Percentiles rank a stretch among this genome's conserved stretches.
Conservation (phyloP, 1,139 yeast genomes). For the Hansenula sp. region DNA sequence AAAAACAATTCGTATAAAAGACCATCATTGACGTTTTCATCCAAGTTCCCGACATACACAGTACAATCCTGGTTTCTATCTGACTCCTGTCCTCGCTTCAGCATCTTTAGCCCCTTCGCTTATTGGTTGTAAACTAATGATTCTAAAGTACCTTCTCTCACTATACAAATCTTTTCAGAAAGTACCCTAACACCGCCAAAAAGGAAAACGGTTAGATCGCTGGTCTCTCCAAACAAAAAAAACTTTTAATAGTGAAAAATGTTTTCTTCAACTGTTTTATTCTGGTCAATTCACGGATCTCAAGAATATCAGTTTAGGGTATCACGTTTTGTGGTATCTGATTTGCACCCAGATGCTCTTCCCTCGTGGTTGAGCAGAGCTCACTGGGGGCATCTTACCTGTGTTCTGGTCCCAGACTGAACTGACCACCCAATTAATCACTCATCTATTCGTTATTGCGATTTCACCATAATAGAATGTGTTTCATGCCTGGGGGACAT, state of each 20-base stretch:
- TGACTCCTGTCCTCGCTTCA: background rate
- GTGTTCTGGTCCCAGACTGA: slow-evolving; percentile 1
- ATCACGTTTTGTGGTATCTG: slow-evolving; percentile 1
- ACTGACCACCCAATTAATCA: slow-evolving; percentile 4
- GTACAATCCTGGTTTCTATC: slow-evolving; percentile 64
- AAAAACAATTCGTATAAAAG: slow-evolving; percentile 75
- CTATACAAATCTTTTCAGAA: too few relatives aligned
- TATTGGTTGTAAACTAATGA: too few relatives aligned
- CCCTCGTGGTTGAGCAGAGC: background rate
- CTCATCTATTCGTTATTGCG: slow-evolving; percentile 6
- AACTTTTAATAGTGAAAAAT: background rate
- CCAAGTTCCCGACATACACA: slow-evolving; percentile 81
- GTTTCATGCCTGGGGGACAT: slow-evolving; percentile 7
- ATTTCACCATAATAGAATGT: slow-evolving; percentile 5
- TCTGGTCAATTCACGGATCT: background rate
- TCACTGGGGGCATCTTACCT: slow-evolving; percentile 2
- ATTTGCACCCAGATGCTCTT: background rate
- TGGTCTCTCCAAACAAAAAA: background rate
- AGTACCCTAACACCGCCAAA: too few relatives aligned
- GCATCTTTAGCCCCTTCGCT: background rate
- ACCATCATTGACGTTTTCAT: slow-evolving; percentile 63
- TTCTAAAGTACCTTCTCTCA: too few relatives aligned
- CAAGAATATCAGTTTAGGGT: background rate
- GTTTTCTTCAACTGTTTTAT: background rate
- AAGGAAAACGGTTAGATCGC: background rate